phyloP scores from a whole-genome alignment of 306 rosid genomes.

The Pueraria montana region DNA sequence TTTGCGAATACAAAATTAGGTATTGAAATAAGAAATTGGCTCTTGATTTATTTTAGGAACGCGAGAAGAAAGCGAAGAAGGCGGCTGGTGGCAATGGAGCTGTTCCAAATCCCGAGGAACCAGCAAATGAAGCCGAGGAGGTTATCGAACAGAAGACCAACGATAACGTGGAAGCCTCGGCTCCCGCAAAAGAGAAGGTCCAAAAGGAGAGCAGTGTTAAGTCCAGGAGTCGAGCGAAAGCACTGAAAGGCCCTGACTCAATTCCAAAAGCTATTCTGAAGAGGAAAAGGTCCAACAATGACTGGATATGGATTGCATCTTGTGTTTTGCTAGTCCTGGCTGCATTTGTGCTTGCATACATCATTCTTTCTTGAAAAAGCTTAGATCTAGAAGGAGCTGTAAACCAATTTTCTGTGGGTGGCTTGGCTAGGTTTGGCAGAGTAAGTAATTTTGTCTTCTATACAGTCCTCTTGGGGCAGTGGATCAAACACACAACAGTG shows the following conservation, averaged over 20 bases:
- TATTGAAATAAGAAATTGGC: not conserved
- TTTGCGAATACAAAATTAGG: not conserved
- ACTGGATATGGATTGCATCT: conserved; percentile 78
- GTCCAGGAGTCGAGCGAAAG: conserved; percentile 56
- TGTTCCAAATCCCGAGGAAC: conserved; percentile 58
- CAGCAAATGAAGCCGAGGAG: conserved; percentile 50
- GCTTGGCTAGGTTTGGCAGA: conserved; percentile 40
- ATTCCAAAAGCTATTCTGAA: conserved; percentile 73
- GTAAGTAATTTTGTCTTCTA: conserved; percentile 61
- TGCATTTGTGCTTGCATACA: conserved; percentile 55
- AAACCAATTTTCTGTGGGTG: conserved; percentile 44
- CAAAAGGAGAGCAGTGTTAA: conserved; percentile 58
- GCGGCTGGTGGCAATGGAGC: conserved; percentile 52
- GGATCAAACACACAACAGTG: conserved; percentile 59
- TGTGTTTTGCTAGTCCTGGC: conserved; percentile 56
- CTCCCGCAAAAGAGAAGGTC: conserved; percentile 51
- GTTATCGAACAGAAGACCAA: conserved; percentile 53
- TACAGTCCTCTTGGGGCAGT: conserved; percentile 54
- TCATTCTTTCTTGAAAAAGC: conserved; percentile 54
- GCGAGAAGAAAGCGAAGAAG: conserved; percentile 87
- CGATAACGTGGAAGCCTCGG: conserved; percentile 49
- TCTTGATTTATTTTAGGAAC: conserved; percentile 62
- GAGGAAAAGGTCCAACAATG: conserved; percentile 68
- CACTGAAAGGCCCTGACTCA: conserved; percentile 57
- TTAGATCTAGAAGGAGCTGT: conserved; percentile 43